Conservation (phyloP, 164 flowering plant species). For the Tinospora cordifolia region DNA sequence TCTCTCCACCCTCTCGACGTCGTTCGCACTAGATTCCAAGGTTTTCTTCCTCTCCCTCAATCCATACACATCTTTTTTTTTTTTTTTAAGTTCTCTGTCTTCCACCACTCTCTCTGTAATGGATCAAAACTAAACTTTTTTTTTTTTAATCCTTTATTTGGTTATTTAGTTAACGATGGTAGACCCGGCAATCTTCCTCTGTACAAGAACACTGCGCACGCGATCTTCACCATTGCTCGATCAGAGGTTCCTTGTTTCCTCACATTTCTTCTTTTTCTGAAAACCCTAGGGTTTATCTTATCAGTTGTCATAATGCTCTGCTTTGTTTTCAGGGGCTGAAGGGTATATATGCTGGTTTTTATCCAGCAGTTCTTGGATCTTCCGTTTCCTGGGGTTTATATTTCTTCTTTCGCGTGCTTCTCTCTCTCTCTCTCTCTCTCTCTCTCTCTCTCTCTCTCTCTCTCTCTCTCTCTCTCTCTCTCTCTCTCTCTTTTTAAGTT, state of each 20-base stretch:
- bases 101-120: background rate
- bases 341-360: conserved; percentile 88
- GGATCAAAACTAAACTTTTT: too few relatives aligned
- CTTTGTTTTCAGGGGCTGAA: conserved; percentile 58
- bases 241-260: conserved; percentile 45
- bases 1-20: conserved; percentile 90
- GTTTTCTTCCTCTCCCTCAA: conserved; percentile 28
- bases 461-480: too few relatives aligned
- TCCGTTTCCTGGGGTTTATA: conserved; percentile 86
- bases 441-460: too few relatives aligned
- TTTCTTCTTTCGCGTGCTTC: conserved; percentile 73
- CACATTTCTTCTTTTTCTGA: background rate
- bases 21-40: conserved; percentile 93
- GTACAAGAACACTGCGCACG: conserved; percentile 80
- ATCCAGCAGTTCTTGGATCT: conserved; percentile 88
- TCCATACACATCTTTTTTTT: too few relatives aligned
- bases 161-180: conserved; percentile 86
- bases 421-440: too few relatives aligned
- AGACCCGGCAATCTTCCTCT: conserved; percentile 47
- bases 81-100: conserved; percentile 3
- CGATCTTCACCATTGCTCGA: conserved; percentile 75
- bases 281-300: background rate
- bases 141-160: too few relatives aligned
- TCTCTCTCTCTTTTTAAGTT: too few relatives aligned
- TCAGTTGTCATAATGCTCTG: background rate